phyloP scores from a whole-genome alignment of 1,284 basidiomycete species.

The Cystobasidium slooffiae region DNA sequence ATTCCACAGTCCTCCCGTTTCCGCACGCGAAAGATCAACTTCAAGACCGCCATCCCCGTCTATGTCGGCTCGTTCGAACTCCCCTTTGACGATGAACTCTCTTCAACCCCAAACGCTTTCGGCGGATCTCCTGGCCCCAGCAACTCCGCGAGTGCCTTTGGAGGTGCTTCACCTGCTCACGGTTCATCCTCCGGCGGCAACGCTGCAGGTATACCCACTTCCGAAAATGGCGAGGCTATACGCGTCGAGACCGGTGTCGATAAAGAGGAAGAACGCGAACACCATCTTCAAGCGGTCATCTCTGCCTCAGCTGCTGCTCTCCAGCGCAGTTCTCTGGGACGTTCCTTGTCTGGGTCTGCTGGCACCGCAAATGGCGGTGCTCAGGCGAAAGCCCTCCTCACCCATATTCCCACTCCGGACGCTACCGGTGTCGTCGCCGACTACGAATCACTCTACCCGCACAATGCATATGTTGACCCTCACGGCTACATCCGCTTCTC shows the following conservation, averaged over 20 bases:
- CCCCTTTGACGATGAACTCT: constrained; percentile 49
- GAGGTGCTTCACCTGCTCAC: constrained; percentile 20
- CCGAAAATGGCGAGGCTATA: constrained; percentile 42
- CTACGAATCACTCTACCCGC: constrained; percentile 70
- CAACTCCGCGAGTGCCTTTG: constrained; percentile 11
- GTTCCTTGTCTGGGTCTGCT: constrained; percentile 4
- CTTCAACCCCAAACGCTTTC: constrained; percentile 40
- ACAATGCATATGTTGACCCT: constrained; percentile 74
- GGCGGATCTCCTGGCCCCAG: constrained; percentile 43
- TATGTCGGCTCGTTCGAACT: constrained; percentile 50
- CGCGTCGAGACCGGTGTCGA: constrained; percentile 55
- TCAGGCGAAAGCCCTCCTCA: constrained; percentile 26
- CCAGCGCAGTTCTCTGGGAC: constrained; percentile 34
- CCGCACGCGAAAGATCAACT: constrained; percentile 56
- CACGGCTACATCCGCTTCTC: constrained; percentile 81
- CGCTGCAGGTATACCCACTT: not conserved
- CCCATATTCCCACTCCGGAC: constrained; percentile 87
- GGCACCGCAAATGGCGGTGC: not conserved
- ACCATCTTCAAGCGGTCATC: constrained; percentile 85
- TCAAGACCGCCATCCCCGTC: constrained; percentile 54
- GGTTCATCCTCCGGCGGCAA: not conserved
- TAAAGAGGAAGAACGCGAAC: constrained; percentile 62
- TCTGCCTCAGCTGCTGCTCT: constrained; percentile 67
- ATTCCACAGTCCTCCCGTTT: constrained; percentile 51
- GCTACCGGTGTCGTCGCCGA: constrained; percentile 73